Percentiles rank a stretch among this genome's conserved stretches.
Conservation (phyloP, 495 filamentous ascomycete genomes). For the Penicillium silybi region DNA sequence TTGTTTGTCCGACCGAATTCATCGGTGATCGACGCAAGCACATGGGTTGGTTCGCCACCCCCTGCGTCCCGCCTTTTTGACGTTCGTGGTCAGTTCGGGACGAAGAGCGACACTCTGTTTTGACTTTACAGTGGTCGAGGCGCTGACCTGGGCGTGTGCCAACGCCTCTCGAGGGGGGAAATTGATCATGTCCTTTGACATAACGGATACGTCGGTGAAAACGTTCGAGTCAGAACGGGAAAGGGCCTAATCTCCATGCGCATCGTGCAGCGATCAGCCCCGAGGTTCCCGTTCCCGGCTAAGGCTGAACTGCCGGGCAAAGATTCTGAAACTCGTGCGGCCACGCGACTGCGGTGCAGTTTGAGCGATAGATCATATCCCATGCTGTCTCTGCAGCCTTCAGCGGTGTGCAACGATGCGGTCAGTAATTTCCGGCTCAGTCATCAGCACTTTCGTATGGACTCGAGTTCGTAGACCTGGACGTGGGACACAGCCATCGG, state of each 20-base stretch:
- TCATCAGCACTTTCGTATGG: neutral
- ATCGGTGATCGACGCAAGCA: conserved; percentile 5
- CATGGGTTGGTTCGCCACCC: conserved; percentile 6
- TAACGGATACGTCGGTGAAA: too few relatives aligned
- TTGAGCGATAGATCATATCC: neutral
- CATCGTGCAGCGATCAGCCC: conserved; percentile 8
- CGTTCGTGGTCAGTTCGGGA: neutral
- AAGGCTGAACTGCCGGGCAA: neutral
- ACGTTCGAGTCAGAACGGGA: neutral
- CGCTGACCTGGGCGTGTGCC: neutral
- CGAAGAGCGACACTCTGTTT: neutral
- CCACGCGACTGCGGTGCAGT: neutral
- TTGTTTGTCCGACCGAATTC: neutral
- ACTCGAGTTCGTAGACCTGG: neutral
- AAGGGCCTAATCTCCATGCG: neutral
- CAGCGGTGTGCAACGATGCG: neutral
- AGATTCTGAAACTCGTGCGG: neutral
- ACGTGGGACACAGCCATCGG: neutral
- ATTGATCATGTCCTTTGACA: too few relatives aligned
- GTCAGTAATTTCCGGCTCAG: neutral
- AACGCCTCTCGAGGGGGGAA: too few relatives aligned
- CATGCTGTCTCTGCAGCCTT: neutral
- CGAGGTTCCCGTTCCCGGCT: conserved; percentile 1
- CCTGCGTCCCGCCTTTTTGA: conserved; percentile 5
- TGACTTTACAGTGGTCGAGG: neutral